Evolutionary conservation across 495 filamentous ascomycete genomes (phyloP), one percentile per base, ranked within the genome.

Genomic region (Aspergillus bertholletiae): DNA sequence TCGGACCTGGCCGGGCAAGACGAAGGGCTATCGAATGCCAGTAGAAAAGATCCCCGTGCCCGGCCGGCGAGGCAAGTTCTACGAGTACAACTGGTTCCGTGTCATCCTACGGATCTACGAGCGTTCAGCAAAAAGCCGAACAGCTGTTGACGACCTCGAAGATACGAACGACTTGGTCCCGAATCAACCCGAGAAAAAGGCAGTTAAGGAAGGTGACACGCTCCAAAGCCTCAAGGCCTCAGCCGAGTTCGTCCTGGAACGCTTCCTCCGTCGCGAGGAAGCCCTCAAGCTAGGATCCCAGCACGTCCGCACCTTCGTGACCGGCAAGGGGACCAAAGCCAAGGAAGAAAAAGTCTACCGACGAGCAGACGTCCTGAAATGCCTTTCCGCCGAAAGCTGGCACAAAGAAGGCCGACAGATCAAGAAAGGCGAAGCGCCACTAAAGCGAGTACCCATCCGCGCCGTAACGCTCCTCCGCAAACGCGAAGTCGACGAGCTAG

Each of bases 331-430:
- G 61, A 85, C 82, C 58, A 83, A 84, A 41, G 68, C 76, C 7
- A 85, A 85, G 52, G 80, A 87, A 54, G 89, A 96, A 61, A 85
- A 87, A 7, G 90, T 99, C 2, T 97, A 84, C 70, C 78, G 76
- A 9, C 87, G 92, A 30, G 80, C 79, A 34, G 92, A 97, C 60
- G 83, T 99, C 5, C 82, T 90, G 5, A 73, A 82, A 54, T 96
- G 95, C 65, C 89, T 94, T 62, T 91, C 87, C n/a, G 86, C 87
- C 15, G 94, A 99, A 62, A 95, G 88, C 43, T 97, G 95, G 95
- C 95, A 96, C 63, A 96, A 96, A 64, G 95, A 97, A 80, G 94
- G 94, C 21, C 84, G 92, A 1, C 84, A 82, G 28, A 79, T 95
- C 11, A 81, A 78, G 11, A 63, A 75, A 0, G 90, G 89, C 20